Evolutionary conservation across 768 basidiomycete species (phyloP), one percentile per base, ranked within the genome.

Genomic region (Tephrocybe sp.): DNA sequence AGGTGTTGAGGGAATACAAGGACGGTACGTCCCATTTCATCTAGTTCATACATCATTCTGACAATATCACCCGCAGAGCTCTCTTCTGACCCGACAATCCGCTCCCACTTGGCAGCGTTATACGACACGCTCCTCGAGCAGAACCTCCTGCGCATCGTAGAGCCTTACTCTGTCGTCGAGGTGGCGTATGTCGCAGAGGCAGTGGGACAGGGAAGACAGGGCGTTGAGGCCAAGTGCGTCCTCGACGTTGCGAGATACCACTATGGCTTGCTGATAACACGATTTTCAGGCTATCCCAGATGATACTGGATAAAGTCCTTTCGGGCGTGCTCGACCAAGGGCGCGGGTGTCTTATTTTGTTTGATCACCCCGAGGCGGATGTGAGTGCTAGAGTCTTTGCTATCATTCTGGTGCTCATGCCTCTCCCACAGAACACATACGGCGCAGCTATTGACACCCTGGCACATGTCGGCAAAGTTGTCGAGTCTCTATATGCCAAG

Each of bases 61-160:
- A 14, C 42, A 10, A 23, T 4, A 3, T 8, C n/a, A 4, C 19
- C 1, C 16, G 2, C 58, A 96, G 96, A 98, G 65, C 82, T 99
- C 16, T 93, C 93, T 4, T 92, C 92, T 16, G 96, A 99, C 70
- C 88, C 89, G 1, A 94, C 95, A 4, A 97, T 98, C 66, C 87
- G 94, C 43, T 92, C 92, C 9, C 96, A 99, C 64, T 84, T 99
- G 23, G 84, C 93, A 0, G 86, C 90, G 9, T 72, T 99, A 20
- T 99, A 98, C 69, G 97, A 99, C 65, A 98, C 93, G 2, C 77
- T 99, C 1, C 81, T 99, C 9, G 91, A 97, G 64, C 96, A 98
- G 67, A 99, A 99, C 67, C 73, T 99, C 5, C 74, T 98, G 26
- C 79, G 96, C 31, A 95, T 98, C 57, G 91, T 98, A 19, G 96